These are phyloP conservation scores for Suillus alpinus DNA, from an alignment of 768 basidiomycete genomes.

Conservation along the genomic window DNA sequence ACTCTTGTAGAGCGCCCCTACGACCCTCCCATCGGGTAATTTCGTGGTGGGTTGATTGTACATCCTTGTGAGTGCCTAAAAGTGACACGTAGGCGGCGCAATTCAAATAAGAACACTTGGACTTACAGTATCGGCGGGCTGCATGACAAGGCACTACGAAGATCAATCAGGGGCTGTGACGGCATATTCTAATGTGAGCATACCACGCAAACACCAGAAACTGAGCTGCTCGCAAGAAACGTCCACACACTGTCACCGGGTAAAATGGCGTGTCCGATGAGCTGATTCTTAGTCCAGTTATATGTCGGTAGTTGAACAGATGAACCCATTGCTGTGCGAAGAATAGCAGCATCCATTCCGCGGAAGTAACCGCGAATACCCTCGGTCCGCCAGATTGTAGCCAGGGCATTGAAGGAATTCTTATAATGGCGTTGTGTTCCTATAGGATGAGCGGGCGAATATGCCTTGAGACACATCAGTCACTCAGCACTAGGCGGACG, in stretches of 20 bases:
- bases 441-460: slow-evolving; percentile 91
- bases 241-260: slow-evolving; percentile 81
- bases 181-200: slow-evolving; percentile 26
- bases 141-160: slow-evolving; percentile 82
- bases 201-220: slow-evolving; percentile 92
- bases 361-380: slow-evolving; percentile 77
- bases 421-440: slow-evolving; percentile 94
- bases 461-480: slow-evolving; percentile 55
- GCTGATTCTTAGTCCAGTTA: slow-evolving; percentile 83
- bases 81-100: slow-evolving; percentile 3
- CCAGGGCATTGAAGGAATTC: slow-evolving; percentile 75
- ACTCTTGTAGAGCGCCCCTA: slow-evolving; percentile 82
- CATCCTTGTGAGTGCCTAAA: slow-evolving; percentile 83
- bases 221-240: slow-evolving; percentile 81
- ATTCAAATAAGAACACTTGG: slow-evolving; percentile 8
- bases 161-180: background rate
- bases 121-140: slow-evolving; percentile 84
- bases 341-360: slow-evolving; percentile 90
- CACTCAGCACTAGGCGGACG: background rate
- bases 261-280: slow-evolving; percentile 66
- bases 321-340: slow-evolving; percentile 93
- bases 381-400: slow-evolving; percentile 77
- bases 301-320: slow-evolving; percentile 96
- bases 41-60: slow-evolving; percentile 89
- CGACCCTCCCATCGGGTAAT: slow-evolving; percentile 65